Conservation (phyloP, 371 early-diverging fungal genomes). For the Neoconidiobolus thromboides region DNA sequence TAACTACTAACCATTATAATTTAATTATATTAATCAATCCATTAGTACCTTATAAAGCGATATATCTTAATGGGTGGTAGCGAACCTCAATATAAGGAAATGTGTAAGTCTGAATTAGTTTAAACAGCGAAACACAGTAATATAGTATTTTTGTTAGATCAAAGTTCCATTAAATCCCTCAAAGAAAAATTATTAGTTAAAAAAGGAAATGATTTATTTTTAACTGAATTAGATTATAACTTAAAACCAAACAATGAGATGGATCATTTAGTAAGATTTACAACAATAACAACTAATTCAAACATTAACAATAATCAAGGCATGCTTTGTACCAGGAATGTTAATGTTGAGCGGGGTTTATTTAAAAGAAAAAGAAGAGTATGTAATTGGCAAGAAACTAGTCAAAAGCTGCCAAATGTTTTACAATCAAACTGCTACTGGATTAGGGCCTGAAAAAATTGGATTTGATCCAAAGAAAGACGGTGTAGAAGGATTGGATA, state of each 20-base stretch:
- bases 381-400: slow-evolving; percentile 22
- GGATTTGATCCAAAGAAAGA: background rate
- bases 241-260: background rate
- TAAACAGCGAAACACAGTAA: background rate
- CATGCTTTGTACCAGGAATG: slow-evolving; percentile 43
- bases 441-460: background rate
- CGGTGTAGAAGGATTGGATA: background rate
- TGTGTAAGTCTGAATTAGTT: background rate
- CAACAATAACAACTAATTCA: background rate
- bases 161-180: background rate
- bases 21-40: background rate
- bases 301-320: slow-evolving; percentile 15
- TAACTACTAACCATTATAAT: background rate
- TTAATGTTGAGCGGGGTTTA: slow-evolving; percentile 37
- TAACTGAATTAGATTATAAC: background rate
- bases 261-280: background rate
- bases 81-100: background rate
- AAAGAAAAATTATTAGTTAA: background rate
- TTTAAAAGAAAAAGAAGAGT: background rate
- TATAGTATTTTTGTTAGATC: background rate
- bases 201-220: background rate
- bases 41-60: background rate
- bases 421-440: slow-evolving; percentile 17
- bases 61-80: background rate
- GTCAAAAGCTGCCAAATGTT: slow-evolving; percentile 35